Conservation (phyloP, 1,284 basidiomycete genomes). For the Naganishia albida region DNA sequence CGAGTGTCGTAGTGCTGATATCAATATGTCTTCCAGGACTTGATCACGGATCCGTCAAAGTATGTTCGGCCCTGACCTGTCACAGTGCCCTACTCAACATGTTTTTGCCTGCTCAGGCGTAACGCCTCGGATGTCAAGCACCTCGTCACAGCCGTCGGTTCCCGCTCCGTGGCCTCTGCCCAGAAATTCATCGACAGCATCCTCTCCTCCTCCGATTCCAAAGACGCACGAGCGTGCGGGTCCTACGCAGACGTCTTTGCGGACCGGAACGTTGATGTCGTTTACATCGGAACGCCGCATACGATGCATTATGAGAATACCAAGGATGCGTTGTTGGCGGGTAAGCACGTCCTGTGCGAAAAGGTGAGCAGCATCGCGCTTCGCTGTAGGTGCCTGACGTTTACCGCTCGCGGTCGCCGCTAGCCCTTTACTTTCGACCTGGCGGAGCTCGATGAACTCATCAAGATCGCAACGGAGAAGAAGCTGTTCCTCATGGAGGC, state of each 20-base stretch:
- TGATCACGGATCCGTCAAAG: slow-evolving; percentile 30
- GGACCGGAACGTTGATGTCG: slow-evolving; percentile 72
- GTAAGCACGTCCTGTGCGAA: slow-evolving; percentile 85
- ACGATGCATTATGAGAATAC: slow-evolving; percentile 79
- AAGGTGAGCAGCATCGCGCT: slow-evolving; percentile 54
- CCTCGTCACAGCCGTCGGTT: slow-evolving; percentile 75
- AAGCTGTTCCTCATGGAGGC: slow-evolving; percentile 83
- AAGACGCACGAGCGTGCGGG: slow-evolving; percentile 68
- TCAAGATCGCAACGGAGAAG: slow-evolving; percentile 71
- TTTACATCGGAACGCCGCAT: slow-evolving; percentile 87
- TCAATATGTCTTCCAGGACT: slow-evolving; percentile 28
- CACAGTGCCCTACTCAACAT: no score
- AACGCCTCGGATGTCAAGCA: slow-evolving; percentile 72
- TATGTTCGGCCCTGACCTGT: no score
- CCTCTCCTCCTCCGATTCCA: slow-evolving; percentile 56
- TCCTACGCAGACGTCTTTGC: slow-evolving; percentile 74
- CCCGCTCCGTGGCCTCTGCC: slow-evolving; percentile 69
- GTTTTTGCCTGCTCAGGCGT: slow-evolving; percentile 61
- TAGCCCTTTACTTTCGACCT: slow-evolving; percentile 57
- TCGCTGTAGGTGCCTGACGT: no score
- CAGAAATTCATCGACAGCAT: slow-evolving; percentile 66
- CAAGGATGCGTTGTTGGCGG: slow-evolving; percentile 71
- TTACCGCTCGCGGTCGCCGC: no score
- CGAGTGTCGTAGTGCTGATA: background rate
- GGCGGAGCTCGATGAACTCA: slow-evolving; percentile 61